Base-by-base conservation (phyloP, 164 flowering plant species). In the Platanus orientalis region DNA sequence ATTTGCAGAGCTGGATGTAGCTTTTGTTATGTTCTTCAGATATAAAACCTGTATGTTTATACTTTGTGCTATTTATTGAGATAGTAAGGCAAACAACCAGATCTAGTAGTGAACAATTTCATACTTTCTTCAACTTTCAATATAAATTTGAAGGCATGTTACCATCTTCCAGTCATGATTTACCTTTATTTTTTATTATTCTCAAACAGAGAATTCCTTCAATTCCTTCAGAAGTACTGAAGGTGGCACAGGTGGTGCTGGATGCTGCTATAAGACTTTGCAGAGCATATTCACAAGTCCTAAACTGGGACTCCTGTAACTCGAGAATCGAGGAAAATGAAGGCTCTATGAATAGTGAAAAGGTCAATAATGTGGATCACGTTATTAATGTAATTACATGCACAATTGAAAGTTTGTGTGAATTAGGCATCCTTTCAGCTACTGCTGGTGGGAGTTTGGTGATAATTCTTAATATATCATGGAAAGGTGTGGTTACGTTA, bases 401-500 rank as follows among this genome's bases (percentile, higher is more conserved):
- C 63, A 65, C 88, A 6, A 60, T 85, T 25, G 86, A 86, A 56
- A 79, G 72, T 52, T 72, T 94, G 69, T 78, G 76, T 61, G 84
- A 89, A 65, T 59, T 91, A 61, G 99, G 97, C 20, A 74, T 77
- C 58, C 54, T 85, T 76, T 92, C 99, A 17, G 96, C 96, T 54
- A 75, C 73, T 75, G 87, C 72, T 77, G 99, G 96, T 58, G 97
- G 96, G 32, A 82, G 71, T 68, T 75, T 89, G 52, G 96, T 89
- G 10, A 72, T 73, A 32, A 69, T 94, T 65, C 93, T 94, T 20
- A 94, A 94, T 74, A 47, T 79, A 58, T 88, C 99, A 63, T 94
- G 97, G 99, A 94, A 94, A 83, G 96, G 97, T 59, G 94, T 94
- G 36, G 89, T 94, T 58, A 71, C 81, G 34, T 73, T 94, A 75